These are phyloP conservation scores for Selenicereus undatus DNA, from an alignment of 148 eudicot species.

Conservation along the genomic window DNA sequence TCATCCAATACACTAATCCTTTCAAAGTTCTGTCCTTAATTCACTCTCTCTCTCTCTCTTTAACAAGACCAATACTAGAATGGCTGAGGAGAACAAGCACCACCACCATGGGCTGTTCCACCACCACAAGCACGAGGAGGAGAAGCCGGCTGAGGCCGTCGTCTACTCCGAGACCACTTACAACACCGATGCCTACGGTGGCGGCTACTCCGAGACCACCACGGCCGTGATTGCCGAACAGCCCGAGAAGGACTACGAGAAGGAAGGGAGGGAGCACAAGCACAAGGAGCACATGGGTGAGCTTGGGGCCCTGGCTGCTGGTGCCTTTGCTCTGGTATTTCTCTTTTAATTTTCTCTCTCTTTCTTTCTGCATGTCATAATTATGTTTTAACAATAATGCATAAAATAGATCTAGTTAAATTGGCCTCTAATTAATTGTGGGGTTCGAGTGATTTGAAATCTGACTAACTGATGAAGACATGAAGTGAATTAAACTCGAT, in stretches of 20 bases:
- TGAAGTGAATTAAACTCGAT: too few relatives aligned
- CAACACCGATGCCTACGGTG: slow-evolving; percentile 6
- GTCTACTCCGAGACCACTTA: slow-evolving; percentile 20
- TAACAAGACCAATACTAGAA: background rate
- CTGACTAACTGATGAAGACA: too few relatives aligned
- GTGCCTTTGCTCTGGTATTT: slow-evolving; percentile 33
- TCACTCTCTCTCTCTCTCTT: background rate
- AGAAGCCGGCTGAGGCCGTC: slow-evolving; percentile 19
- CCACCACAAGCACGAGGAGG: slow-evolving; percentile 30
- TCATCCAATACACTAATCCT: background rate
- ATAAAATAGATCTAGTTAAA: too few relatives aligned
- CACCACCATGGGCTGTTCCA: slow-evolving; percentile 24
- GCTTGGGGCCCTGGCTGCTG: slow-evolving; percentile 32
- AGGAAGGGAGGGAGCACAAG: slow-evolving; percentile 27
- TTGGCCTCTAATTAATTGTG: too few relatives aligned
- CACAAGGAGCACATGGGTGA: slow-evolving; percentile 34
- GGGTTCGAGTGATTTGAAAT: too few relatives aligned
- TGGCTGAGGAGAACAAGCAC: slow-evolving; percentile 19
- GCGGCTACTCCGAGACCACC: slow-evolving; percentile 21
- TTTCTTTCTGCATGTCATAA: background rate
- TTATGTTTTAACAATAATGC: too few relatives aligned
- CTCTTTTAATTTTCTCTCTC: background rate
- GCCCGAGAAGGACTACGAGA: slow-evolving; percentile 11
- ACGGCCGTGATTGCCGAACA: background rate
- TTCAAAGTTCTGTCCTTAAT: background rate